Base-by-base conservation (phyloP, 495 filamentous ascomycete genomes). In the Peziza echinospora region DNA sequence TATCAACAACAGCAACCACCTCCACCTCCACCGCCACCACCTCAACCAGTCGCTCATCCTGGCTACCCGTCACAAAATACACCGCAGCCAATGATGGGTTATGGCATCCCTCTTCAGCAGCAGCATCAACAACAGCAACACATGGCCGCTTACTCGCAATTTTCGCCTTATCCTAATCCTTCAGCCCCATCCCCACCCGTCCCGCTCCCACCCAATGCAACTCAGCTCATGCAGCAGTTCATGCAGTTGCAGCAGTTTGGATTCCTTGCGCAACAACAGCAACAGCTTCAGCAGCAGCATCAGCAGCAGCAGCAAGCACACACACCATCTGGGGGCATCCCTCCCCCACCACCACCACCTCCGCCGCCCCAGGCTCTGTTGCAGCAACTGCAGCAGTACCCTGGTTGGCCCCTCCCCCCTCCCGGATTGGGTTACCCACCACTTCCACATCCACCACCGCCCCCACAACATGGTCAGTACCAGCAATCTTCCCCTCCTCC, bases 401-500 rank as follows among this genome's bases (percentile, higher is more conserved):
- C 13, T 5, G 13, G 19, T 37, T 3, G 13, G 3, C 13, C 2
- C 13, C 19, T 11, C 13, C 6, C 30, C 13, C 19, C 30, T 37
- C 13, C 13, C 4, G 30, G 30, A 37, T 13, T 37, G 1, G 6
- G 30, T 37, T 37, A 13, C 30, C 30, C 30, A 37, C 30, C 30
- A 37, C 30, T 17, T 37, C 46, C 46, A 47, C 46, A 10, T 24
- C 7, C n/a, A 8, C 22, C 45, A 21, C 19, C 11, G 41, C 41
- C 22, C 2, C 50, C 26, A 16, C 41, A 44, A n/a, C 42, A 44
- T 17, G 48, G 43, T 26, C 28, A 48, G 45, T 26, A 52, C 30
- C 13, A 37, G 13, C 30, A 37, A 24, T 37, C 49, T 19, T 30
- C 51, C 21, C 42, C 43, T 24, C 41, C 46, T 13, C 23, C 41